A percentile compares a stretch with the other conserved stretches of the same genome.
phyloP scores from a whole-genome alignment of 2,329 filamentous ascomycete species.

The Fusarium papillatum region DNA sequence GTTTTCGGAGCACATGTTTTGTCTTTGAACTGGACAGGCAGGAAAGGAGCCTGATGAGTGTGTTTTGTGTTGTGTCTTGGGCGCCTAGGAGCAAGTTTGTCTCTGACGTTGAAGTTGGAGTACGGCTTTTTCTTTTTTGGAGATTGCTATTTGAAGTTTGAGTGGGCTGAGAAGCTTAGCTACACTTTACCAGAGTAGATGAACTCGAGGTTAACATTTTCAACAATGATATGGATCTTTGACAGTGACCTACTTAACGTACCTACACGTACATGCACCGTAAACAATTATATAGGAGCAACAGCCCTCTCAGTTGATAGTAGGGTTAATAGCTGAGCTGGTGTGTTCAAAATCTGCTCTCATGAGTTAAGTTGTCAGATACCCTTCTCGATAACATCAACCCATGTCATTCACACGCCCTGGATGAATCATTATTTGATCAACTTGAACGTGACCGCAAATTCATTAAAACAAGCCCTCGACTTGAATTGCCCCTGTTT shows the following conservation, averaged over 20 bases:
- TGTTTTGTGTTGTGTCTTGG: slow-evolving; percentile 5
- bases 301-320: neutral
- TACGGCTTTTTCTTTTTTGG: neutral
- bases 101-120: neutral
- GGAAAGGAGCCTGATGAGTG: neutral
- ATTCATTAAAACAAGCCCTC: slow-evolving; percentile 1
- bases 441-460: neutral
- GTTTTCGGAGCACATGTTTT: slow-evolving; percentile 30
- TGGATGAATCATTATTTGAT: neutral
- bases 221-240: neutral
- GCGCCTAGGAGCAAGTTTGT: neutral
- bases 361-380: slow-evolving; percentile 8
- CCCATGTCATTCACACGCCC: neutral
- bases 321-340: neutral
- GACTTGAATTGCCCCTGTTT: slow-evolving; percentile 24
- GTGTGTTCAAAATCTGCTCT: neutral
- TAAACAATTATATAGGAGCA: neutral
- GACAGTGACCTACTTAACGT: neutral
- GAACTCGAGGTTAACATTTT: neutral
- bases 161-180: neutral
- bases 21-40: slow-evolving; percentile 11
- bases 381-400: slow-evolving; percentile 18
- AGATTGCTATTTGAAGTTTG: neutral
- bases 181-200: neutral
- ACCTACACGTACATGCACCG: neutral